phyloP scores from a whole-genome alignment of 2,329 filamentous ascomycete genomes.

The Xylariaceae sp. region DNA sequence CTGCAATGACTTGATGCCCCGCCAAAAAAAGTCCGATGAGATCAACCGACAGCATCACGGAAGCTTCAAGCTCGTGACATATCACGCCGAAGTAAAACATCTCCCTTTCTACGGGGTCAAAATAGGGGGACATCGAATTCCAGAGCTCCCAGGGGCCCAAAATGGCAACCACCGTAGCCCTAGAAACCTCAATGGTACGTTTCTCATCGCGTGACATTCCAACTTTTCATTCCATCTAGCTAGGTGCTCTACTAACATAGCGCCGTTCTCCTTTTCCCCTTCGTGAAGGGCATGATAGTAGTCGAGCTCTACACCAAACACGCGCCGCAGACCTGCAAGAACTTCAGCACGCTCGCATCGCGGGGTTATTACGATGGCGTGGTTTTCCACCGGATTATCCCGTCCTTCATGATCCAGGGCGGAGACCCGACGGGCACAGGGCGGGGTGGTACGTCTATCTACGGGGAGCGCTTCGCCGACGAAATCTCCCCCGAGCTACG shows the following conservation, averaged over 20 bases:
- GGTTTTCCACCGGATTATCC: constrained; percentile 90
- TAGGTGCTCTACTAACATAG: constrained; percentile 1
- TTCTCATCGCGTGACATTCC: background rate
- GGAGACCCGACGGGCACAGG: constrained; percentile 94
- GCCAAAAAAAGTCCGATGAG: constrained; percentile 12
- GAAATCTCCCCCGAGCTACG: constrained; percentile 75
- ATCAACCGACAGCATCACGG: background rate
- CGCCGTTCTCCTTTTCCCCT: background rate
- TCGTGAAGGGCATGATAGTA: constrained; percentile 65
- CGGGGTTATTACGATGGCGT: constrained; percentile 84
- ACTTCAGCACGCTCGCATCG: constrained; percentile 74
- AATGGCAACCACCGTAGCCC: constrained; percentile 72
- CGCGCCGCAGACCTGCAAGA: constrained; percentile 82
- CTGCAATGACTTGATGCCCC: constrained; percentile 9
- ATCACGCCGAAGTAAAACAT: background rate
- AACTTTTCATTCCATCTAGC: background rate
- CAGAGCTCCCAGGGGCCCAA: background rate
- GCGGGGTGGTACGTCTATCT: constrained; percentile 81
- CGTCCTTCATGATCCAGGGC: constrained; percentile 93
- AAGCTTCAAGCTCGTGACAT: constrained; percentile 4
- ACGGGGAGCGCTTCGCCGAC: constrained; percentile 89
- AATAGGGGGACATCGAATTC: background rate
- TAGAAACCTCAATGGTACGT: constrained; percentile 80
- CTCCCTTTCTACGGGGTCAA: background rate
- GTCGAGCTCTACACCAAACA: constrained; percentile 87